A percentile compares a stretch with the other conserved stretches of the same genome.
Evolutionary conservation across 305 asterid genomes (phyloP).

Genomic region (Fraxinus dipetala): DNA sequence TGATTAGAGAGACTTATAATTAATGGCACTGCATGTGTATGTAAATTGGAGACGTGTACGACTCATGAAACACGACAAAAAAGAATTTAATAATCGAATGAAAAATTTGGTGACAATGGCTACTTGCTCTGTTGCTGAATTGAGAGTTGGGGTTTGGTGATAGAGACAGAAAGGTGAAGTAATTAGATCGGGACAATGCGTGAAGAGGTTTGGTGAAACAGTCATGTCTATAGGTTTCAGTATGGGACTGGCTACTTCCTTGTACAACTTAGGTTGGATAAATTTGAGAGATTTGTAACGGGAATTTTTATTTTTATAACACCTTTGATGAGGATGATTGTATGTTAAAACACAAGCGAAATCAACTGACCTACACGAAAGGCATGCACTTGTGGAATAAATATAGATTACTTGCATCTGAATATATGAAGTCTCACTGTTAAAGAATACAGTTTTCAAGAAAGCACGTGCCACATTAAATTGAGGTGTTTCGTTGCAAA

Average conservation of each 20-base stretch:
- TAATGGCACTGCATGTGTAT: neutral
- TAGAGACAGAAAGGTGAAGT: neutral
- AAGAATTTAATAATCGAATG: neutral
- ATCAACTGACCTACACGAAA: neutral
- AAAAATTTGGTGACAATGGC: neutral
- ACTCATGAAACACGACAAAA: neutral
- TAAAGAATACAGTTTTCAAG: no score
- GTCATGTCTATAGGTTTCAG: neutral
- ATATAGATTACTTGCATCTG: neutral
- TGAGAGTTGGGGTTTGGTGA: conserved; percentile 9
- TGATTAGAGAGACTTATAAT: neutral
- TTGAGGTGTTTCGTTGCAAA: neutral
- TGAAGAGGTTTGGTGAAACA: neutral
- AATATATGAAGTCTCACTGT: neutral
- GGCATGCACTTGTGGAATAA: neutral
- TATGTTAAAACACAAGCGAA: neutral
- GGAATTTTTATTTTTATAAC: no score
- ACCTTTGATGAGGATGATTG: neutral
- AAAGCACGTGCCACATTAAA: neutral
- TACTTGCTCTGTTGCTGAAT: conserved; percentile 9
- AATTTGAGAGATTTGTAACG: neutral
- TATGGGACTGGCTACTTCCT: neutral
- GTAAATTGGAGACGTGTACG: neutral
- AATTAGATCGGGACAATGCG: neutral
- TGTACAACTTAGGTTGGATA: no score